Evolutionary conservation across 192 early-diverging fungal genomes (phyloP).

Genomic region (Entomortierella parvispora): DNA sequence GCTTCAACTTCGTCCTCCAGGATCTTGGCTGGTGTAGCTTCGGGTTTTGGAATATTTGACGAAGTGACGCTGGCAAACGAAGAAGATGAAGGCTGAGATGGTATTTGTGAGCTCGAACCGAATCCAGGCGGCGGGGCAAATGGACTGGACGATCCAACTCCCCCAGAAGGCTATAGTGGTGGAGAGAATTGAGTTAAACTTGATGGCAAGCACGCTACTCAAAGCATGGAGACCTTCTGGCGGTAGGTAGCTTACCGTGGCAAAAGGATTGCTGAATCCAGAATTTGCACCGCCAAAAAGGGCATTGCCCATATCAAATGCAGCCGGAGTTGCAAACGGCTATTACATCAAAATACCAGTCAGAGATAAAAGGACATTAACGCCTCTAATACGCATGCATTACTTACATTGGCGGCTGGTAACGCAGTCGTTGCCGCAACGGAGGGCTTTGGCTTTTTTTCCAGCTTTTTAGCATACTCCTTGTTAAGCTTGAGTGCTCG

Average conservation of each 20-base stretch:
- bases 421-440: conserved; percentile 1
- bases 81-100: conserved; percentile 7
- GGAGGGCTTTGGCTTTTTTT: conserved; percentile 50
- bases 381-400: neutral
- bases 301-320: conserved; percentile 36
- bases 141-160: conserved; percentile 6
- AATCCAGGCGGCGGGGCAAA: conserved; percentile 43
- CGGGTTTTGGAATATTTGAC: conserved; percentile 16
- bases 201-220: neutral
- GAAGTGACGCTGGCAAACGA: conserved; percentile 31
- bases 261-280: conserved; percentile 47
- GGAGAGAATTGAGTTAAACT: neutral
- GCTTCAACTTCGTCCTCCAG: conserved; percentile 20
- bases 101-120: neutral
- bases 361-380: neutral
- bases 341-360: neutral
- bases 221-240: neutral
- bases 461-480: conserved; percentile 67
- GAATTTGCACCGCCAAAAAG: conserved; percentile 35
- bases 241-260: conserved; percentile 12
- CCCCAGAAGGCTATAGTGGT: conserved; percentile 5
- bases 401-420: conserved; percentile 23
- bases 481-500: conserved; percentile 72
- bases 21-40: conserved; percentile 21
- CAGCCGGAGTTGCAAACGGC: conserved; percentile 40